Evolutionary conservation across 352 stramenopile genomes (phyloP), one percentile per base, ranked within the genome.

Genomic region (Phytophthora pistaciae): DNA sequence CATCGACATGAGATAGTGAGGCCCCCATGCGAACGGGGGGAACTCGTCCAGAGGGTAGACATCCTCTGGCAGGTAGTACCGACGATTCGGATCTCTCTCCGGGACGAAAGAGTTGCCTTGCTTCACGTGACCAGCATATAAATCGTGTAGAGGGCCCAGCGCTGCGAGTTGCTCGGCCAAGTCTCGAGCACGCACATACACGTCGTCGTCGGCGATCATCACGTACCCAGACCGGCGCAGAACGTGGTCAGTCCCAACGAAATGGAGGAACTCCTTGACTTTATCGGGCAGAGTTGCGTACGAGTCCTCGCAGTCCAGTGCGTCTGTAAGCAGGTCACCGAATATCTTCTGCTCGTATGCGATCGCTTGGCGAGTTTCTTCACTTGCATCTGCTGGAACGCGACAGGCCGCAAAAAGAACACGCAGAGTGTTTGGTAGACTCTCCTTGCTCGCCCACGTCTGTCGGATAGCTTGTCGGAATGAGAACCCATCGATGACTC

Each of bases 171-270:
- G 60, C 6, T 46, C 9, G 3, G 60, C 38, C 20, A 80, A 48
- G 4, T 38, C 53, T 23, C 66, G 64, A 8, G 75, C 61, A 21
- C 76, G 75, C 3, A 91, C 40, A 33, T 87, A 90, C 14, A 88
- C 68, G 59, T 90, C 82, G 38, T 91, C 83, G 38, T 91, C 83
- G 2, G 74, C 64, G 16, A 91, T 84, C 78, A 91, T 85, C 7
- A 87, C 59, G 50, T 84, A 91, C n/a, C 44, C 46, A 46, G 74
- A 55, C 20, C 61, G 50, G 9, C 64, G 72, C 8, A 78, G 72
- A 0, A 56, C 56, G 31, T 70, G 60, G 29, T 77, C 59, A 18
- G 56, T 59, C 11, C 52, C 57, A 5, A 79, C 77, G 55, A 79
- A 83, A 33, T 80, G 60, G 53, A 91, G 63, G 53, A 94, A 91